These are phyloP conservation scores for Phytophthora lateralis DNA, from an alignment of 352 stramenopile species.

Conservation along the genomic window DNA sequence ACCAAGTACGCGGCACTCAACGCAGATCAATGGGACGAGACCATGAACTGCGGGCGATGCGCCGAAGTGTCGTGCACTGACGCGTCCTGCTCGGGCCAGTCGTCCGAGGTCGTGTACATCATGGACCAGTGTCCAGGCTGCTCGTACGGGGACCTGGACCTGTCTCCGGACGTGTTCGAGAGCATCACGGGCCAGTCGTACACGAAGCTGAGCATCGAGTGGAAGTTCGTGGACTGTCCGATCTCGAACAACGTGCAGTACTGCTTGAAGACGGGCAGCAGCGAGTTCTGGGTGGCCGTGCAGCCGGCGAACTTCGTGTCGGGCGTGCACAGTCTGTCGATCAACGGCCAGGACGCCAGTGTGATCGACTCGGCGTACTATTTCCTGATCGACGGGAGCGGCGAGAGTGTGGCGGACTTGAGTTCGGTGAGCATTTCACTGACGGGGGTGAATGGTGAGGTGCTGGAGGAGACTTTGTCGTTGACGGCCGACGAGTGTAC, in stretches of 20 bases:
- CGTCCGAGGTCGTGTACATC: constrained; percentile 66
- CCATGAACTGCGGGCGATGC: constrained; percentile 55
- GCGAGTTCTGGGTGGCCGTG: constrained; percentile 63
- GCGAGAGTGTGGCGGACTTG: constrained; percentile 44
- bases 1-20: constrained; percentile 55
- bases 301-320: constrained; percentile 64
- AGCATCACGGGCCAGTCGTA: constrained; percentile 57
- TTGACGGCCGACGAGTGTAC: constrained; percentile 52
- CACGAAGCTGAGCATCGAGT: constrained; percentile 57
- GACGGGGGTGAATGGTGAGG: constrained; percentile 54
- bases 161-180: constrained; percentile 64
- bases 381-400: constrained; percentile 59
- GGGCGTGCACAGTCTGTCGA: constrained; percentile 55
- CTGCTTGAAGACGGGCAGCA: constrained; percentile 69
- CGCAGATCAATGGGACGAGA: constrained; percentile 41
- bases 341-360: constrained; percentile 57
- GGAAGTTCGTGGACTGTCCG: constrained; percentile 72
- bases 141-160: constrained; percentile 52
- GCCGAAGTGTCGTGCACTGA: constrained; percentile 59
- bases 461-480: constrained; percentile 62
- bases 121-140: constrained; percentile 72
- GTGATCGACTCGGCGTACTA: constrained; percentile 77
- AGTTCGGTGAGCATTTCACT: constrained; percentile 50
- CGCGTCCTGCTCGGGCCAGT: constrained; percentile 39
- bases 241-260: constrained; percentile 58